Percentiles rank a stretch among this genome's conserved stretches.
These are phyloP conservation scores for Biscogniauxia sp. DNA, from an alignment of 2,329 filamentous ascomycete species.

Conservation along the genomic window DNA sequence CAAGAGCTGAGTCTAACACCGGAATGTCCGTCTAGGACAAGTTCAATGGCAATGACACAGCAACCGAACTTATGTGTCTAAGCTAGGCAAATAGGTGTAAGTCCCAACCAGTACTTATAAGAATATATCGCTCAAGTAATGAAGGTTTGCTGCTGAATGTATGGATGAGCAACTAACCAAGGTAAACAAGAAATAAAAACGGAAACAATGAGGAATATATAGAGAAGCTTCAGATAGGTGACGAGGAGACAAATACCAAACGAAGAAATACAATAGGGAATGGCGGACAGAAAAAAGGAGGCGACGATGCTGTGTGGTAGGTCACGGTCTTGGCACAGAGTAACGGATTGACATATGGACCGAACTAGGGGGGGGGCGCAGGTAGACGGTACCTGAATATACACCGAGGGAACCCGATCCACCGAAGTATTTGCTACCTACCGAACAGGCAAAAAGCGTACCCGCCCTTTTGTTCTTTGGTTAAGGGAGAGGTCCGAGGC, in stretches of 20 bases:
- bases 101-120: too few relatives aligned
- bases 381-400: constrained; percentile 5
- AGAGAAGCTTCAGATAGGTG: not conserved
- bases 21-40: too few relatives aligned
- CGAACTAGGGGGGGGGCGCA: not conserved
- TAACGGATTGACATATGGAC: constrained; percentile 8
- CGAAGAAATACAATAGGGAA: not conserved
- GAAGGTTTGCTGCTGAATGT: too few relatives aligned
- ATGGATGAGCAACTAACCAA: too few relatives aligned
- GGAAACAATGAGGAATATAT: not conserved
- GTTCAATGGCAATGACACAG: too few relatives aligned
- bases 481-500: not conserved
- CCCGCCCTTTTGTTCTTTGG: not conserved
- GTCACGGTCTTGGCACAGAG: not conserved
- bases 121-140: too few relatives aligned
- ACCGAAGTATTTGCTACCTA: not conserved
- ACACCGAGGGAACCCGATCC: constrained; percentile 11
- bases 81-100: too few relatives aligned
- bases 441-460: not conserved
- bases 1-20: not conserved
- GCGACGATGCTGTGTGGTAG: not conserved
- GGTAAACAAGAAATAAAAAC: too few relatives aligned
- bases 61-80: too few relatives aligned
- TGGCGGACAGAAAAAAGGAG: constrained; percentile 5
- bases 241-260: not conserved